Conservation (phyloP, 305 asterid genomes). For the Euphrasia arctica region DNA sequence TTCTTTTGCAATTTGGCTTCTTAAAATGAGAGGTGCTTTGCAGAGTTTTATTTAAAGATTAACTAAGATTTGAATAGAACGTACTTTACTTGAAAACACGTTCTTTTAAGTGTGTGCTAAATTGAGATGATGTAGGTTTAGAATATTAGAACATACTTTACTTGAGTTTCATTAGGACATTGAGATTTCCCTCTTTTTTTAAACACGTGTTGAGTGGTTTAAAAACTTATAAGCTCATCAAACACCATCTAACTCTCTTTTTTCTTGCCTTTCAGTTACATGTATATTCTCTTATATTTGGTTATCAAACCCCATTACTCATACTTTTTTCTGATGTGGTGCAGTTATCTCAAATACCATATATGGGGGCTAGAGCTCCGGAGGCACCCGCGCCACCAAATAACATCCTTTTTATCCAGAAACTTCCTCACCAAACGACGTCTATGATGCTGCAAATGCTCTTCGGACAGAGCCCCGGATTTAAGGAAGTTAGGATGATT, state of each 20-base stretch:
- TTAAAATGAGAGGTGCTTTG: neutral
- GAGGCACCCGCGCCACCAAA: conserved; percentile 99
- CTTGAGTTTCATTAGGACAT: no score
- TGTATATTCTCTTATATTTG: neutral
- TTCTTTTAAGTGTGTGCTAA: neutral
- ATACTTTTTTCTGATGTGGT: conserved; percentile 21
- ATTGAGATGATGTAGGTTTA: neutral
- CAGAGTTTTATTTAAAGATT: neutral
- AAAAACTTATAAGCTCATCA: neutral
- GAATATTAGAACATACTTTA: no score
- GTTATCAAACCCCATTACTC: conserved; percentile 1
- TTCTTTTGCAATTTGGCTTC: neutral
- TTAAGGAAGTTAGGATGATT: conserved; percentile 94
- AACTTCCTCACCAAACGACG: conserved; percentile 90
- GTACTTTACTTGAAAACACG: neutral
- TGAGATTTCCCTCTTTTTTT: no score
- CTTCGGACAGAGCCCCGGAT: conserved; percentile 80
- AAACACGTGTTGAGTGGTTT: neutral
- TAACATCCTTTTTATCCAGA: conserved; percentile 85
- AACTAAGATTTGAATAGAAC: neutral
- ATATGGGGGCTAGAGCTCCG: conserved; percentile 65
- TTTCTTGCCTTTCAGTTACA: conserved; percentile 4
- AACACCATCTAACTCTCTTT: neutral
- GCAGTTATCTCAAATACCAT: conserved; percentile 87
- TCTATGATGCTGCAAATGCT: conserved; percentile 98